Evolutionary conservation across 345 rosid genomes (phyloP).

Genomic region (Pugionium dolabratum): DNA sequence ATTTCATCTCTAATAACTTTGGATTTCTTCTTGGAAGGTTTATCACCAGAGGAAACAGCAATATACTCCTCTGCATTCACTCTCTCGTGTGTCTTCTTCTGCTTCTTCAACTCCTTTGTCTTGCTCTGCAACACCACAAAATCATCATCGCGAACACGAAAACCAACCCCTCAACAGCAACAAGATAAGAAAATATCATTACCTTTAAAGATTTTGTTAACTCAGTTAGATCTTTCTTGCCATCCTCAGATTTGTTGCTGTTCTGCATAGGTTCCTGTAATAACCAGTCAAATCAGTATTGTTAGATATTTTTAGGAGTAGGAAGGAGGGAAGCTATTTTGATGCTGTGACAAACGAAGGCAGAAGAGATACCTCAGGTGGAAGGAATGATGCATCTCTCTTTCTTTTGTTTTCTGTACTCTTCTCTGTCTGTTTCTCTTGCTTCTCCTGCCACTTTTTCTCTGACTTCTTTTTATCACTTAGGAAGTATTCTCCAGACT

Average conservation of each 20-base stretch:
- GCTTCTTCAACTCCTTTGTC: slow-evolving; percentile 52
- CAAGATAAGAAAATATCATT: slow-evolving; percentile 9
- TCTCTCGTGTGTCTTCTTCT: too few species aligned
- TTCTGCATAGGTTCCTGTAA: neutral
- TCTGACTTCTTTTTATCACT: too few species aligned
- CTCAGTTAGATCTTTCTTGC: slow-evolving; percentile 21
- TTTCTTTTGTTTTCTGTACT: too few species aligned
- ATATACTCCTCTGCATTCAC: slow-evolving; percentile 47
- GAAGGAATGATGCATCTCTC: slow-evolving; percentile 49
- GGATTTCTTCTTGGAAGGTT: neutral
- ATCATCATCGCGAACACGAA: neutral
- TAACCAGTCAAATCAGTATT: neutral
- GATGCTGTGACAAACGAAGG: slow-evolving; percentile 10
- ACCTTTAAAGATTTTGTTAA: slow-evolving; percentile 65
- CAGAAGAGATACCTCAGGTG: slow-evolving; percentile 67
- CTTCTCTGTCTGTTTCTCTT: too few species aligned
- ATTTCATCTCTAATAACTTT: slow-evolving; percentile 33
- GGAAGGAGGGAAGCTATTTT: neutral
- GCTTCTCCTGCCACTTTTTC: too few species aligned
- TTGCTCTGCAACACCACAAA: slow-evolving; percentile 56
- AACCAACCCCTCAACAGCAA: neutral
- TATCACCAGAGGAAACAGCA: slow-evolving; percentile 37
- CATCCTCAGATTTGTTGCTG: slow-evolving; percentile 39
- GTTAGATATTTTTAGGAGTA: neutral
- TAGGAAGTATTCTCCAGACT: too few species aligned